Conservation (phyloP, 805 yeast genomes). For the Alloascoidea africana region DNA sequence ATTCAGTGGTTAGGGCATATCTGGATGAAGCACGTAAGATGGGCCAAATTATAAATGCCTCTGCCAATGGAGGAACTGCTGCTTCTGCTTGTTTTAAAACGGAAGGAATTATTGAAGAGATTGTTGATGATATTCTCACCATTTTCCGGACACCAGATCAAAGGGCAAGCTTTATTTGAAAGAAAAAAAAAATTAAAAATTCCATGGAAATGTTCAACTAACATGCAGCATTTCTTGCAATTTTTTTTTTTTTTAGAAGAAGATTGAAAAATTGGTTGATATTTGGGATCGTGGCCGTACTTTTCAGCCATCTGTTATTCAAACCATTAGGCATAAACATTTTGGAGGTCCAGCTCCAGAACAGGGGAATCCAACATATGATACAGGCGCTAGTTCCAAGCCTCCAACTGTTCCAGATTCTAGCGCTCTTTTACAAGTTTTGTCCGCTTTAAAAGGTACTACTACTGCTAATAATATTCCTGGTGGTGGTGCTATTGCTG, state of each 20-base stretch:
- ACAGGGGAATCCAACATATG: not conserved
- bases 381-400: too few species aligned
- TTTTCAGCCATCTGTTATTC: conserved; percentile 43
- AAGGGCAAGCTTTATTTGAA: conserved; percentile 14
- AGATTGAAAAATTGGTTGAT: conserved; percentile 71
- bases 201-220: too few species aligned
- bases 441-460: not conserved
- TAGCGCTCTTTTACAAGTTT: not conserved
- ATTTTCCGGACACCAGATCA: conserved; percentile 39
- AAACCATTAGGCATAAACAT: conserved; percentile 39
- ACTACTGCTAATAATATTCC: not conserved
- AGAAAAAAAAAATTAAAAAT: too few species aligned
- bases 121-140: conserved; percentile 48
- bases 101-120: conserved; percentile 44
- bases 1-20: conserved; percentile 79
- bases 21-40: conserved; percentile 56
- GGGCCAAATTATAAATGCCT: conserved; percentile 28
- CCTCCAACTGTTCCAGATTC: conserved; percentile 20
- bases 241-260: conserved; percentile 26
- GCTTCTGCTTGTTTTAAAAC: conserved; percentile 60
- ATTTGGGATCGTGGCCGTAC: conserved; percentile 86
- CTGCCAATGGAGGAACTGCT: conserved; percentile 47
- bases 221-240: too few species aligned
- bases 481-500: too few species aligned
- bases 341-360: conserved; percentile 19